phyloP scores from a whole-genome alignment of 305 asterid species.

The Fraxinus greggii region DNA sequence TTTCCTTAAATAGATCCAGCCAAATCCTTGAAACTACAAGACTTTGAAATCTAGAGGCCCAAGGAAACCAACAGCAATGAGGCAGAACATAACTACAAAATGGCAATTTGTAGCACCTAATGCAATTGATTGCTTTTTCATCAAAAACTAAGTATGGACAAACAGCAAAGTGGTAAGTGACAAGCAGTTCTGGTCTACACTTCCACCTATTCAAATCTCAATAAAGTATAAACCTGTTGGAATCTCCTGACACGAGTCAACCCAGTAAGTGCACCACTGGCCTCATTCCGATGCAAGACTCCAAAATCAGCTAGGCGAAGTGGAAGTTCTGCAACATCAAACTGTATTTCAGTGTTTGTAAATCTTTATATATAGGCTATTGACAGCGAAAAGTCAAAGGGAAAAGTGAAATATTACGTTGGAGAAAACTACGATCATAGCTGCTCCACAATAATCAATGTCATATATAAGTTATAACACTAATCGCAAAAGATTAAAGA shows the following conservation, averaged over 20 bases:
- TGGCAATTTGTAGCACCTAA: neutral
- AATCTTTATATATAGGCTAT: neutral
- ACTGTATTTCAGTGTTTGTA: slow-evolving; percentile 17
- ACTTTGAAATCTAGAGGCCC: slow-evolving; percentile 5
- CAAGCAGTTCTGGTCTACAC: slow-evolving; percentile 7
- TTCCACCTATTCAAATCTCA: neutral
- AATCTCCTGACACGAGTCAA: slow-evolving; percentile 94
- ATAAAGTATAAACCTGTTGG: slow-evolving; percentile 69
- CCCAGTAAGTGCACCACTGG: slow-evolving; percentile 97
- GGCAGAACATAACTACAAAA: slow-evolving; percentile 12
- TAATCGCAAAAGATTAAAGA: neutral
- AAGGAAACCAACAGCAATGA: slow-evolving; percentile 6
- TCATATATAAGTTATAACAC: neutral
- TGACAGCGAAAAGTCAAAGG: neutral
- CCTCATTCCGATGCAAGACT: slow-evolving; percentile 91
- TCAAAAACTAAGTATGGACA: neutral
- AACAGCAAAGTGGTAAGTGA: slow-evolving; percentile 8
- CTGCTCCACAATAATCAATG: neutral
- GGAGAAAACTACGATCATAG: neutral
- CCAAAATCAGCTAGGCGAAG: slow-evolving; percentile 97
- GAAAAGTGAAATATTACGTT: neutral
- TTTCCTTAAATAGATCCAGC: neutral
- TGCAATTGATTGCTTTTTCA: neutral
- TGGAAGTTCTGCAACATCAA: slow-evolving; percentile 71
- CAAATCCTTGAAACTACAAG: neutral